A percentile compares a stretch with the other conserved stretches of the same genome.
These are phyloP conservation scores for Sugiyamaella americana DNA, from an alignment of 805 yeast genomes.

Conservation along the genomic window DNA sequence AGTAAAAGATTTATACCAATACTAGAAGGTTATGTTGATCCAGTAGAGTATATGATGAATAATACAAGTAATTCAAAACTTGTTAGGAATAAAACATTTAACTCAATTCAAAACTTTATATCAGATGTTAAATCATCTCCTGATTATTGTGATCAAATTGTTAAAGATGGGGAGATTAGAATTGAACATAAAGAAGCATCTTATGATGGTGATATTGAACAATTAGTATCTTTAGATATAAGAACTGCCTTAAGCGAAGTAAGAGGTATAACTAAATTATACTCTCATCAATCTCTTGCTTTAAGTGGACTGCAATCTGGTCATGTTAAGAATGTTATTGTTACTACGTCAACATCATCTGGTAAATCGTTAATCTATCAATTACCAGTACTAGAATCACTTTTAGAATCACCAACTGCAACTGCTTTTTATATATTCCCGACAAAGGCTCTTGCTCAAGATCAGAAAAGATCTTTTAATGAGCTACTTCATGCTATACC, in stretches of 20 bases:
- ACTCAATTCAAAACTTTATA: slow-evolving; percentile 46
- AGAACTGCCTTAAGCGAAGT: slow-evolving; percentile 43
- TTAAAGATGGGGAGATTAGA: slow-evolving; percentile 41
- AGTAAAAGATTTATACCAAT: slow-evolving; percentile 43
- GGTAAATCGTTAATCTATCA: slow-evolving; percentile 94
- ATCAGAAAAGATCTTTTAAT: slow-evolving; percentile 77
- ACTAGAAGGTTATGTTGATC: slow-evolving; percentile 48
- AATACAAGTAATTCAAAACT: slow-evolving; percentile 12
- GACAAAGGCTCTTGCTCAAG: slow-evolving; percentile 96
- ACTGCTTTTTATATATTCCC: slow-evolving; percentile 91
- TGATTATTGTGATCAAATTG: slow-evolving; percentile 60
- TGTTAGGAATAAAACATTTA: slow-evolving; percentile 28
- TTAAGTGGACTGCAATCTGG: slow-evolving; percentile 45
- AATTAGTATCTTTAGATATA: slow-evolving; percentile 47
- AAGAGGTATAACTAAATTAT: slow-evolving; percentile 49
- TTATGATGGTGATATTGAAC: slow-evolving; percentile 30
- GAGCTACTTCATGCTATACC: slow-evolving; percentile 43
- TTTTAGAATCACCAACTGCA: slow-evolving; percentile 17
- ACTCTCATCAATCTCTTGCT: slow-evolving; percentile 80
- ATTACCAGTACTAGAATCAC: slow-evolving; percentile 59
- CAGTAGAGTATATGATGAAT: slow-evolving; percentile 48
- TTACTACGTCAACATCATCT: slow-evolving; percentile 93
- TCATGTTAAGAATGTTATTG: slow-evolving; percentile 61
- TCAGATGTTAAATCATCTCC: slow-evolving; percentile 40
- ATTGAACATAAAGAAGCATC: slow-evolving; percentile 42